These are phyloP conservation scores for Umbellularia californica DNA, from an alignment of 164 flowering plant genomes.

Conservation along the genomic window DNA sequence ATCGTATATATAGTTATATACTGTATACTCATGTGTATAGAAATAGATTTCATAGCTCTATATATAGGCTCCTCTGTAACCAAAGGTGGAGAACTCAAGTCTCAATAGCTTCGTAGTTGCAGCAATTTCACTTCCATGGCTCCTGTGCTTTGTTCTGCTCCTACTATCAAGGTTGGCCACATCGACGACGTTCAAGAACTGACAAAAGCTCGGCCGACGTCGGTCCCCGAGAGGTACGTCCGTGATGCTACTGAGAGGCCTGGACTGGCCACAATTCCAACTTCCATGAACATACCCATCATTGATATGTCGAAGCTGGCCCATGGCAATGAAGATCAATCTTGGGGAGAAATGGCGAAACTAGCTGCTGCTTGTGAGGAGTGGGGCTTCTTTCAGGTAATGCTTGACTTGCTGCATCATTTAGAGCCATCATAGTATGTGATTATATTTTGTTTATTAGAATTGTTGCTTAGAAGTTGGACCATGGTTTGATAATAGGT, in stretches of 20 bases:
- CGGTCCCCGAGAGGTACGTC: slow-evolving; percentile 62
- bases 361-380: slow-evolving; percentile 60
- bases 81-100: background rate
- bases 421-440: background rate
- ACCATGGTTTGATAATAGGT: slow-evolving; percentile 34
- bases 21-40: background rate
- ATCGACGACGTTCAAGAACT: slow-evolving; percentile 86
- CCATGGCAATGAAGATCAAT: slow-evolving; percentile 31
- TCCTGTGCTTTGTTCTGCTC: slow-evolving; percentile 35
- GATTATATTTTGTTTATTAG: background rate
- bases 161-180: slow-evolving; percentile 54
- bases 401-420: background rate
- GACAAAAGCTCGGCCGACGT: slow-evolving; percentile 30
- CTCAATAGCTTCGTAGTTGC: background rate
- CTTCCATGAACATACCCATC: slow-evolving; percentile 44
- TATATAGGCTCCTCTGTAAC: background rate
- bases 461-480: background rate
- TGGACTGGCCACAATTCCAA: slow-evolving; percentile 3
- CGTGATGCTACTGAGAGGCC: slow-evolving; percentile 63
- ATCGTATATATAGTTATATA: no score
- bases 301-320: slow-evolving; percentile 58
- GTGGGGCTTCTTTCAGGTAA: slow-evolving; percentile 95
- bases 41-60: background rate
- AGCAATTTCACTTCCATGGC: slow-evolving; percentile 41
- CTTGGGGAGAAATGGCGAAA: slow-evolving; percentile 31